Evolutionary conservation across 768 basidiomycete genomes (phyloP).

Genomic region (Ramaria sp.): DNA sequence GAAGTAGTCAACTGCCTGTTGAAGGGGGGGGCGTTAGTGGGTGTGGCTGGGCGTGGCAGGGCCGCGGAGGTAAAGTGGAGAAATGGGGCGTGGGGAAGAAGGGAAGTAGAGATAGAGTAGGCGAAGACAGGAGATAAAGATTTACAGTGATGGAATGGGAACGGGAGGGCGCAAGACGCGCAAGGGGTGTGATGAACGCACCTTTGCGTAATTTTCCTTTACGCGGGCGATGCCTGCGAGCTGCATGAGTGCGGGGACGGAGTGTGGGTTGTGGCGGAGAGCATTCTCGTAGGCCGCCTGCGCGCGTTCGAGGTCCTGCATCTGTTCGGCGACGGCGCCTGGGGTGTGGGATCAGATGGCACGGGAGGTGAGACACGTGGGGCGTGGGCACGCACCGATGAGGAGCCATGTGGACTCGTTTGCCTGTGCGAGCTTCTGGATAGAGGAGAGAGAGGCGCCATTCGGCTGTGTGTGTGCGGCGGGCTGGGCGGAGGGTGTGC

Average conservation of each 20-base stretch:
- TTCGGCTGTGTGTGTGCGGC: constrained; percentile 26
- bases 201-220: constrained; percentile 93
- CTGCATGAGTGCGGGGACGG: constrained; percentile 82
- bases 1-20: constrained; percentile 85
- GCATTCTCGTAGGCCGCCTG: constrained; percentile 91
- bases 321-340: constrained; percentile 94
- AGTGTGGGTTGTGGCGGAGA: constrained; percentile 88
- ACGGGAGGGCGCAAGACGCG: no score
- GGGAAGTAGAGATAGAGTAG: neutral
- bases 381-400: constrained; percentile 55
- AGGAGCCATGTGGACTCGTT: constrained; percentile 95
- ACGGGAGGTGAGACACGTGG: no score
- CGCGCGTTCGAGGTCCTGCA: constrained; percentile 90
- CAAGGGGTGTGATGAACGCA: constrained; percentile 24
- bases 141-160: no score
- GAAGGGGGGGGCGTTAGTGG: neutral
- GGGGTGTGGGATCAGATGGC: neutral
- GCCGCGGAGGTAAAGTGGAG: constrained; percentile 5
- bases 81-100: neutral
- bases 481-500: constrained; percentile 23
- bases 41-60: no score
- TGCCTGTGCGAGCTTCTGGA: constrained; percentile 71
- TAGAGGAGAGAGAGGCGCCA: constrained; percentile 32
- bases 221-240: constrained; percentile 95
- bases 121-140: neutral